phyloP scores from a whole-genome alignment of 2,329 filamentous ascomycete species.

The Alternaria sp. region DNA sequence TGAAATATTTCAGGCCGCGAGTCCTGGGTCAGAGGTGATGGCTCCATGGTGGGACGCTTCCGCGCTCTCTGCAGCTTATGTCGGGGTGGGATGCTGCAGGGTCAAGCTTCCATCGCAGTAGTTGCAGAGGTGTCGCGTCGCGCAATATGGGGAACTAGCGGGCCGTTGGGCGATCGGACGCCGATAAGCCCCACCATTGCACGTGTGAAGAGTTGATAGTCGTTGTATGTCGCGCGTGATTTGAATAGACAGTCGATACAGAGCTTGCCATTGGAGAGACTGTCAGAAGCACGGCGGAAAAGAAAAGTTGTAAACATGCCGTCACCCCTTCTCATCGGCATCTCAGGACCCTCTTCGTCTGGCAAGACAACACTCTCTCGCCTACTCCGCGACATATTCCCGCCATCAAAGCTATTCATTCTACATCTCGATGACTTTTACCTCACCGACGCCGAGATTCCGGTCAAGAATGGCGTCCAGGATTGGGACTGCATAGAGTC shows the following conservation, averaged over 20 bases:
- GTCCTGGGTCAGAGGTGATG: slow-evolving; percentile 93
- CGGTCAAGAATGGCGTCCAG: slow-evolving; percentile 64
- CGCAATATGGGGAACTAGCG: slow-evolving; percentile 11
- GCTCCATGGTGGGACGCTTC: slow-evolving; percentile 69
- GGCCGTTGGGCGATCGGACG: slow-evolving; percentile 17
- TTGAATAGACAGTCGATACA: background rate
- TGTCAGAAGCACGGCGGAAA: background rate
- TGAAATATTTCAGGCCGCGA: slow-evolving; percentile 88
- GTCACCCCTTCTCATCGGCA: slow-evolving; percentile 71
- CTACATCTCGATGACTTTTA: slow-evolving; percentile 98
- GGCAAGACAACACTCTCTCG: slow-evolving; percentile 95
- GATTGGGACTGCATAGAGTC: slow-evolving; percentile 94
- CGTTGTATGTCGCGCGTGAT: background rate
- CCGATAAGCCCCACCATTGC: slow-evolving; percentile 23
- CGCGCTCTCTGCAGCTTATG: background rate
- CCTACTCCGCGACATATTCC: slow-evolving; percentile 83
- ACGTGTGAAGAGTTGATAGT: slow-evolving; percentile 5
- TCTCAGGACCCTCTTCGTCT: slow-evolving; percentile 90
- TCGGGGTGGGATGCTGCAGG: slow-evolving; percentile 1
- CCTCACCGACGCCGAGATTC: slow-evolving; percentile 75
- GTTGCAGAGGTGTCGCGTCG: slow-evolving; percentile 7
- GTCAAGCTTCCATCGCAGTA: background rate
- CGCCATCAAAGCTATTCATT: slow-evolving; percentile 69
- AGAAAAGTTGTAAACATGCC: slow-evolving; percentile 12
- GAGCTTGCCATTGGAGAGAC: background rate